Evolutionary conservation across 2,329 filamentous ascomycete species (phyloP).

Genomic region (Pseudogymnoascus destructans): DNA sequence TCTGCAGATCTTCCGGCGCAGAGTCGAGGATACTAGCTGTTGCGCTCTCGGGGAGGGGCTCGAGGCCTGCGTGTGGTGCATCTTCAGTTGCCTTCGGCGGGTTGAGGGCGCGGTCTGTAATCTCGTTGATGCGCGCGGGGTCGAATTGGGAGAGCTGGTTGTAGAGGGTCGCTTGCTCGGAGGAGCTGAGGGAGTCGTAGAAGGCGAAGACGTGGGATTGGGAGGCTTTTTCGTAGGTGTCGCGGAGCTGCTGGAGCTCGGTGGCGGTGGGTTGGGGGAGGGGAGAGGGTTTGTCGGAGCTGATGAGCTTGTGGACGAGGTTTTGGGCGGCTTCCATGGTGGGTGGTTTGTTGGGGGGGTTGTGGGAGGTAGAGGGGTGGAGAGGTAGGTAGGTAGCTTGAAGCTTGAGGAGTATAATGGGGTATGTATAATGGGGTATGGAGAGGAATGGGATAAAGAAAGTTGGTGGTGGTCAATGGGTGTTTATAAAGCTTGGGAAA

Average conservation of each 20-base stretch:
- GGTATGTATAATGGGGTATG: not conserved
- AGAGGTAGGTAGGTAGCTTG: not conserved
- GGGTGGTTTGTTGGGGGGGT: not conserved
- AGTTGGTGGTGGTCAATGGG: not conserved
- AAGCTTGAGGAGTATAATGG: not conserved
- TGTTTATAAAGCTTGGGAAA: not conserved
- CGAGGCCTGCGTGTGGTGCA: constrained; percentile 37
- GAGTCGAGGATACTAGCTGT: constrained; percentile 89
- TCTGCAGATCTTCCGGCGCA: constrained; percentile 58
- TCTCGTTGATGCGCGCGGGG: constrained; percentile 74
- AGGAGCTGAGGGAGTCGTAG: constrained; percentile 62
- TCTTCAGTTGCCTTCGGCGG: constrained; percentile 46
- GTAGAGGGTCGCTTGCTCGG: constrained; percentile 68
- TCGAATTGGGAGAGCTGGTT: constrained; percentile 72
- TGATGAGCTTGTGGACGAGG: constrained; percentile 34
- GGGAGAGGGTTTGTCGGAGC: constrained; percentile 21
- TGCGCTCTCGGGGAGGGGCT: constrained; percentile 77
- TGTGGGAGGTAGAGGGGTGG: not conserved
- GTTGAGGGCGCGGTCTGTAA: constrained; percentile 70
- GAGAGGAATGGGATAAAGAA: constrained; percentile 3
- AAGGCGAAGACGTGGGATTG: constrained; percentile 80
- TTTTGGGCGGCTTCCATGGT: constrained; percentile 31
- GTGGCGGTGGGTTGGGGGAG: constrained; percentile 26
- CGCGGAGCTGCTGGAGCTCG: constrained; percentile 41
- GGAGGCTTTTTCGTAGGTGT: constrained; percentile 59